A percentile compares a stretch with the other conserved stretches of the same genome.
phyloP scores from a whole-genome alignment of 257 asterid genomes.

The Cinchona pubescens region DNA sequence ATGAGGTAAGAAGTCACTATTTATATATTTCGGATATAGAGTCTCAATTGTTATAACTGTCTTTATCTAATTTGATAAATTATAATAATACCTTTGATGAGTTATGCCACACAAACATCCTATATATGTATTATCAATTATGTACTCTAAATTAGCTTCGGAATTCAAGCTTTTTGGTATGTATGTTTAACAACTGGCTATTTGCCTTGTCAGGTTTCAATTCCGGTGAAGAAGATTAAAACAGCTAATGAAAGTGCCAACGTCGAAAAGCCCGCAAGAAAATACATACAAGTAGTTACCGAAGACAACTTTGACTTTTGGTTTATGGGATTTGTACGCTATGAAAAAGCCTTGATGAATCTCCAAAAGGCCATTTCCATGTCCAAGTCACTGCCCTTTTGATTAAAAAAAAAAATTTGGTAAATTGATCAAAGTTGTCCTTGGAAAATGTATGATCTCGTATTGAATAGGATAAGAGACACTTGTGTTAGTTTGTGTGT shows the following conservation, averaged over 20 bases:
- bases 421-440: neutral
- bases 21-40: too few species aligned
- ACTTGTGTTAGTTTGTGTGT: neutral
- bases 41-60: too few species aligned
- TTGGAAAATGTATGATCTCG: neutral
- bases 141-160: too few species aligned
- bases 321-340: slow-evolving; percentile 93
- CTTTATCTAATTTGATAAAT: too few species aligned
- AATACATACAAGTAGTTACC: slow-evolving; percentile 68
- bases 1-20: too few species aligned
- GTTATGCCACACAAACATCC: too few species aligned
- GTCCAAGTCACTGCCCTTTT: slow-evolving; percentile 20
- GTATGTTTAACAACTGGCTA: neutral
- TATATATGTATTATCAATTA: too few species aligned
- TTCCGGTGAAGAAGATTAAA: slow-evolving; percentile 64
- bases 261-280: slow-evolving; percentile 54
- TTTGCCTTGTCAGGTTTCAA: slow-evolving; percentile 44
- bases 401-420: too few species aligned
- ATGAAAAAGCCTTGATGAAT: slow-evolving; percentile 68
- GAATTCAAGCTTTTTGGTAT: neutral
- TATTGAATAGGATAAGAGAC: neutral
- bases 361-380: slow-evolving; percentile 54
- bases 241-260: slow-evolving; percentile 55
- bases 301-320: slow-evolving; percentile 73
- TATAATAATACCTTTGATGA: too few species aligned